These are phyloP conservation scores for Pleurotus platypus DNA, from an alignment of 768 basidiomycete genomes.

Conservation along the genomic window DNA sequence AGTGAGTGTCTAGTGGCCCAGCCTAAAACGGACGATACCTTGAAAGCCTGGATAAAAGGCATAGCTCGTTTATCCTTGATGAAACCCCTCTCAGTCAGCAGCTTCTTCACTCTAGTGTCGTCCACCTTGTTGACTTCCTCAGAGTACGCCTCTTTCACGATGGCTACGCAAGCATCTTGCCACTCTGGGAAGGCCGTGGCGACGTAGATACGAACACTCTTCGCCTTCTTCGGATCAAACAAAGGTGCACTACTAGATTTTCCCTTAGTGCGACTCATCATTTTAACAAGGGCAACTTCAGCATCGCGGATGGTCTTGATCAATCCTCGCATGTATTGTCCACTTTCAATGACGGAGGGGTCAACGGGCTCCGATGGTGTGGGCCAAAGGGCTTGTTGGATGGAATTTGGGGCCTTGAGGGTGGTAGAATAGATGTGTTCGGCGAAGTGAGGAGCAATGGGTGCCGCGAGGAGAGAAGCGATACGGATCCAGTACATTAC, in stretches of 20 bases:
- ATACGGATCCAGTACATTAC: constrained; percentile 81
- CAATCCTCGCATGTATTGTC: constrained; percentile 84
- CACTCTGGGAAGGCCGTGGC: constrained; percentile 90
- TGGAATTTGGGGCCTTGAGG: constrained; percentile 67
- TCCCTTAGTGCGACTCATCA: constrained; percentile 73
- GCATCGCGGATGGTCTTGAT: constrained; percentile 90
- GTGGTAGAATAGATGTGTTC: constrained; percentile 83
- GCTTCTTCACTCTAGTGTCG: constrained; percentile 71
- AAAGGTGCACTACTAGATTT: constrained; percentile 43
- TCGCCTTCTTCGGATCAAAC: constrained; percentile 85
- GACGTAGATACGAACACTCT: constrained; percentile 85
- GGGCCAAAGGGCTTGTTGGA: constrained; percentile 87
- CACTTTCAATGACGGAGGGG: constrained; percentile 63
- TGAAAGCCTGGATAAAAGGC: constrained; percentile 93
- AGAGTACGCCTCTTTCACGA: constrained; percentile 66
- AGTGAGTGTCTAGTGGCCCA: constrained; percentile 2
- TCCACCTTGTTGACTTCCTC: constrained; percentile 65
- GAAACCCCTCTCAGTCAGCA: constrained; percentile 67
- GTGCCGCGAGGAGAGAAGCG: constrained; percentile 77
- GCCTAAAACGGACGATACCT: constrained; percentile 48
- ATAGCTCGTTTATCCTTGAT: constrained; percentile 95
- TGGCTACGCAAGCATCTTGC: constrained; percentile 82
- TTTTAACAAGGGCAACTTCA: constrained; percentile 75
- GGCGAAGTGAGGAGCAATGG: constrained; percentile 91
- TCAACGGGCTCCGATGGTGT: constrained; percentile 59